A percentile compares a stretch with the other conserved stretches of the same genome.
Conservation (phyloP, 2,329 filamentous ascomycete species). For the Aspergillus bombycis region DNA sequence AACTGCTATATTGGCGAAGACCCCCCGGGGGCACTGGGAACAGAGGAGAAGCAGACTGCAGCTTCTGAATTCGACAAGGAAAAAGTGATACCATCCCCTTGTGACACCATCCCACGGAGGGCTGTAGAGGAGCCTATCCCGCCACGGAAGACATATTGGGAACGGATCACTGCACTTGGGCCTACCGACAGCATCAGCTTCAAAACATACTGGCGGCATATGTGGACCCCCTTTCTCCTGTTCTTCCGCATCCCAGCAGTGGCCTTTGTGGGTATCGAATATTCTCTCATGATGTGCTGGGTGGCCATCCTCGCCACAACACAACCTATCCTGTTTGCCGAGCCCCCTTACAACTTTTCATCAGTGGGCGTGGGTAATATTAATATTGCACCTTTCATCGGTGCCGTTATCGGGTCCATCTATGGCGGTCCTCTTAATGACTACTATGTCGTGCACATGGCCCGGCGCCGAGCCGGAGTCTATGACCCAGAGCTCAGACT, state of each 20-base stretch:
- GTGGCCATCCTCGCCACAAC: conserved; percentile 43
- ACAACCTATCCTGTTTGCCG: conserved; percentile 40
- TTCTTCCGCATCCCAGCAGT: conserved; percentile 54
- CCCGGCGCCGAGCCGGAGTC: conserved; percentile 43
- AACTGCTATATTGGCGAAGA: conserved; percentile 2
- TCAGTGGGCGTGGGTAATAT: conserved; percentile 43
- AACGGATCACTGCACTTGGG: neutral
- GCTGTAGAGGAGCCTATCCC: neutral
- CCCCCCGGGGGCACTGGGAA: neutral
- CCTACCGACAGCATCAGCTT: neutral
- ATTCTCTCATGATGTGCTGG: conserved; percentile 43
- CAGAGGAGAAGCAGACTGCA: neutral
- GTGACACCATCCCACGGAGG: neutral
- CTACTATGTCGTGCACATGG: conserved; percentile 41
- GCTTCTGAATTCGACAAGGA: neutral
- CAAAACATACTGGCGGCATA: conserved; percentile 19
- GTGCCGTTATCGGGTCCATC: conserved; percentile 39
- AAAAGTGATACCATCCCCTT: neutral
- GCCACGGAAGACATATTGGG: neutral
- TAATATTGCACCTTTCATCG: conserved; percentile 45
- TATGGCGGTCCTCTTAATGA: conserved; percentile 43
- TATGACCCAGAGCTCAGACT: conserved; percentile 52
- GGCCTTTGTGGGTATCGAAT: conserved; percentile 43
- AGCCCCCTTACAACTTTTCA: conserved; percentile 45
- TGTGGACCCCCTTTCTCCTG: conserved; percentile 32